These are phyloP conservation scores for Toxicodendron radicans DNA, from an alignment of 345 rosid species.

Conservation along the genomic window DNA sequence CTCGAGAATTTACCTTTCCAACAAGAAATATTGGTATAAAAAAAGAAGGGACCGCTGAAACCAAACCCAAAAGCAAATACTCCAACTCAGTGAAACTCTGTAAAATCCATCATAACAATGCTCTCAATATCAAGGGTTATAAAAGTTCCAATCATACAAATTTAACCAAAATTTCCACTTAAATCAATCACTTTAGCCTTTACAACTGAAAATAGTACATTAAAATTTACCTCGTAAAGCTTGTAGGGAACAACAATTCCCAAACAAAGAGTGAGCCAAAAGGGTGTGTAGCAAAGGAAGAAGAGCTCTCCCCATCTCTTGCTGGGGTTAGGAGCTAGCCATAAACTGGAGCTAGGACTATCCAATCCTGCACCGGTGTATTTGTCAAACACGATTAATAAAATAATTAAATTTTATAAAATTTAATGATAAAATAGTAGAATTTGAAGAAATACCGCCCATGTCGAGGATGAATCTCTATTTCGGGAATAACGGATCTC, in stretches of 20 bases:
- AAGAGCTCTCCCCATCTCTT: slow-evolving; percentile 98
- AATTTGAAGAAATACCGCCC: not conserved
- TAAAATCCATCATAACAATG: slow-evolving; percentile 6
- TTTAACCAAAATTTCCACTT: not conserved
- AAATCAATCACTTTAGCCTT: not conserved
- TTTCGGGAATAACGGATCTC: not conserved
- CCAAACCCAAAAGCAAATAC: slow-evolving; percentile 72
- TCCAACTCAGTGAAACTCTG: slow-evolving; percentile 93
- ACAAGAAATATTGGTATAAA: slow-evolving; percentile 58
- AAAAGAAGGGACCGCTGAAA: slow-evolving; percentile 85
- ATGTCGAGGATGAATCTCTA: not conserved
- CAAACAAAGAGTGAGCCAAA: slow-evolving; percentile 88
- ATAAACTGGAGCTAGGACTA: slow-evolving; percentile 39
- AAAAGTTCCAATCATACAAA: not conserved
- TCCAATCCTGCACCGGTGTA: slow-evolving; percentile 29
- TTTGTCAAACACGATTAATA: not conserved
- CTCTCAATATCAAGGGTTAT: slow-evolving; percentile 7
- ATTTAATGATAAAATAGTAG: not conserved
- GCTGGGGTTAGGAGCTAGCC: slow-evolving; percentile 82
- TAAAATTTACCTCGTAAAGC: slow-evolving; percentile 73
- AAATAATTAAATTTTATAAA: no score
- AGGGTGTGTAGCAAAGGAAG: slow-evolving; percentile 88
- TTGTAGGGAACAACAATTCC: slow-evolving; percentile 88
- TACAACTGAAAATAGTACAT: no score
- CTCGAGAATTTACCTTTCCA: slow-evolving; percentile 59